These are phyloP conservation scores for Fusarium anguioides DNA, from an alignment of 2,329 filamentous ascomycete species.

Conservation along the genomic window DNA sequence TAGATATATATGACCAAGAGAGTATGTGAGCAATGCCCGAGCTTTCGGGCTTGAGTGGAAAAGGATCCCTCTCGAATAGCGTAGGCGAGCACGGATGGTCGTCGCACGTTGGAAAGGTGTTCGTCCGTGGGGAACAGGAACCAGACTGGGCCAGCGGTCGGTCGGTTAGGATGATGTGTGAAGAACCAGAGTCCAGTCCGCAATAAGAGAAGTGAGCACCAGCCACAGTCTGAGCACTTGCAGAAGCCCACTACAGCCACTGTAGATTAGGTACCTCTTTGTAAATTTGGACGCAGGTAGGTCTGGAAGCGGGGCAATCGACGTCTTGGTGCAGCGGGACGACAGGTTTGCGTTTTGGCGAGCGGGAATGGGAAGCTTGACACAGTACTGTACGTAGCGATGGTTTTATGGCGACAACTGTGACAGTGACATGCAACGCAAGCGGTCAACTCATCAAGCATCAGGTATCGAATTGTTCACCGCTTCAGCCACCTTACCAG, in stretches of 20 bases:
- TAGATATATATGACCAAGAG: conserved; percentile 29
- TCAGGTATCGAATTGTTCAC: conserved; percentile 19
- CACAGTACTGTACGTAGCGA: background rate
- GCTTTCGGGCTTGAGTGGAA: conserved; percentile 41
- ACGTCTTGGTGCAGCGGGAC: conserved; percentile 29
- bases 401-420: conserved; percentile 11
- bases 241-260: conserved; percentile 32
- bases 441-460: conserved; percentile 23
- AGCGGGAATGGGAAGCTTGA: background rate
- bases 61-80: conserved; percentile 44
- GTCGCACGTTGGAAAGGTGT: conserved; percentile 43
- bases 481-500: conserved; percentile 28
- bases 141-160: conserved; percentile 31
- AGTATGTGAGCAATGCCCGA: conserved; percentile 40
- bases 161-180: conserved; percentile 32
- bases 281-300: too few species aligned
- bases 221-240: conserved; percentile 39
- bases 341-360: conserved; percentile 20
- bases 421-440: conserved; percentile 6
- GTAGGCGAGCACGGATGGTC: conserved; percentile 42
- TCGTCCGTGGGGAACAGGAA: conserved; percentile 37
- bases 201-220: conserved; percentile 18
- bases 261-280: too few species aligned
- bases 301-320: conserved; percentile 31
- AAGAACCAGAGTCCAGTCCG: conserved; percentile 16